phyloP scores from a whole-genome alignment of 306 rosid species.

The Inga oerstediana region DNA sequence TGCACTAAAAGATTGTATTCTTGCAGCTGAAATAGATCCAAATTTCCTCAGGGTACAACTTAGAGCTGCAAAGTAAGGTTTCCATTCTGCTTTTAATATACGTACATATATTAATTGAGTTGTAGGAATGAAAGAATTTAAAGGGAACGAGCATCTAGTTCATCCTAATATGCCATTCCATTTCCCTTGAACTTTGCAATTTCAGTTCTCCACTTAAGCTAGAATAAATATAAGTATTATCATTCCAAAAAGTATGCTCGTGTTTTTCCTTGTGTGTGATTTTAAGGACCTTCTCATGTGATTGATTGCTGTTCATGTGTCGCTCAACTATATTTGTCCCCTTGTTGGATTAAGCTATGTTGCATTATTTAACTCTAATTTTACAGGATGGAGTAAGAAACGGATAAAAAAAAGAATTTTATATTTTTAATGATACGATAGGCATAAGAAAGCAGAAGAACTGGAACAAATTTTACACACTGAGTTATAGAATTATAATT shows the following conservation, averaged over 20 bases:
- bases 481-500: background rate
- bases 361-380: background rate
- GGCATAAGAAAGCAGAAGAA: background rate
- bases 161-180: background rate
- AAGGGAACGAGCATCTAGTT: background rate
- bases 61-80: slow-evolving; percentile 96
- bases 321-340: background rate
- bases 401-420: background rate
- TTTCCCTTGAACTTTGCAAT: background rate
- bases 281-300: slow-evolving; percentile 5
- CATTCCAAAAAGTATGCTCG: background rate
- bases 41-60: slow-evolving; percentile 81
- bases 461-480: background rate
- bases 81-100: slow-evolving; percentile 23
- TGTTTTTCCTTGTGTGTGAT: background rate
- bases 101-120: slow-evolving; percentile 16
- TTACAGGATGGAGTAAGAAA: background rate
- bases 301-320: background rate
- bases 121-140: slow-evolving; percentile 26
- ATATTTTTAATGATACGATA: background rate
- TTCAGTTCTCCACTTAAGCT: background rate
- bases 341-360: background rate
- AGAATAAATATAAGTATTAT: background rate
- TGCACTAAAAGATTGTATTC: slow-evolving; percentile 80
- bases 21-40: slow-evolving; percentile 82